These are phyloP conservation scores for Glycine latifolia DNA, from an alignment of 306 rosid genomes.

Conservation along the genomic window DNA sequence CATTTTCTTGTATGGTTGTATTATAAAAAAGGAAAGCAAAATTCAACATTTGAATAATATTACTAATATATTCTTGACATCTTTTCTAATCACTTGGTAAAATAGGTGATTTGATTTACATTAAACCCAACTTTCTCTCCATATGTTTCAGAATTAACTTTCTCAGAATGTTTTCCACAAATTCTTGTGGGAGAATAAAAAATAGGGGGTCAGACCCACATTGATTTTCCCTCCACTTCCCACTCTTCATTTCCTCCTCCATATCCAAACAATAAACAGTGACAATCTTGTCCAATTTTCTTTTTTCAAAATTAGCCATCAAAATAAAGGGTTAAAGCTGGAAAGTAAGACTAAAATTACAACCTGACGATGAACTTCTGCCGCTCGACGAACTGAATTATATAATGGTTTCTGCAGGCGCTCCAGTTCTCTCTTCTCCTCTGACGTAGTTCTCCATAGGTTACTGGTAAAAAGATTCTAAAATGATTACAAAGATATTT, in stretches of 20 bases:
- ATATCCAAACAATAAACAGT: constrained; percentile 8
- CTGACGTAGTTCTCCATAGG: constrained; percentile 93
- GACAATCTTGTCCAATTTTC: constrained; percentile 18
- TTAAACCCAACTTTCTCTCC: constrained; percentile 20
- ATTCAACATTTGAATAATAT: not conserved
- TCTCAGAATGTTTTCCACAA: constrained; percentile 24
- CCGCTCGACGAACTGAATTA: constrained; percentile 95
- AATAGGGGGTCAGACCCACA: constrained; percentile 1
- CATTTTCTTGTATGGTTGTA: not conserved
- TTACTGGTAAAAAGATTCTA: constrained; percentile 60
- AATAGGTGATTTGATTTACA: constrained; percentile 26
- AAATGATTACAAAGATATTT: constrained; percentile 8
- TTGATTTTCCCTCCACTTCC: constrained; percentile 25
- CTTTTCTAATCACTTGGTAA: not conserved
- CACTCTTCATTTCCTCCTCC: constrained; percentile 27
- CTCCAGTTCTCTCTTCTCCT: constrained; percentile 98
- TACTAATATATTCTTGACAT: constrained; percentile 1
- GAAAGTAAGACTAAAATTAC: constrained; percentile 45
- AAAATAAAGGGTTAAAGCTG: constrained; percentile 36
- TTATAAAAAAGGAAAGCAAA: not conserved
- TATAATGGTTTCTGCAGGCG: constrained; percentile 91
- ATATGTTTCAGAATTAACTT: not conserved
- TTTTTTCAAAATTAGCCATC: constrained; percentile 24
- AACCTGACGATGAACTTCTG: constrained; percentile 99
- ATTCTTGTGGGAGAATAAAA: constrained; percentile 1